These are phyloP conservation scores for Tilletia caries DNA, from an alignment of 1,284 basidiomycete species.

Conservation along the genomic window DNA sequence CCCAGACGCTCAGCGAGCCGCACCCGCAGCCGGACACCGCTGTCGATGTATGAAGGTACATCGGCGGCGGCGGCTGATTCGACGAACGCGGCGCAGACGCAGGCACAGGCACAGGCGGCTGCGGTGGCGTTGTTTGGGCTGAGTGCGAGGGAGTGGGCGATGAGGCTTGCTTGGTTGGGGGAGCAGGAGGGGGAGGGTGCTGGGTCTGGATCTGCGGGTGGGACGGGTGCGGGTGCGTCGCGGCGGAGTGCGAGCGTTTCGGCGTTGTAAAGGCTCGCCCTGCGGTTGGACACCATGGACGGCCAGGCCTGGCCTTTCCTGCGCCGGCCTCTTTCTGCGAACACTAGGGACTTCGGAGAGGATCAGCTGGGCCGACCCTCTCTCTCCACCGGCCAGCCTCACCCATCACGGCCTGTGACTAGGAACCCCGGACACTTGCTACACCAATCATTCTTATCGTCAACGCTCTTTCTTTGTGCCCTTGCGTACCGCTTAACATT, in stretches of 20 bases:
- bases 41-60: neutral
- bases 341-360: too few relatives aligned
- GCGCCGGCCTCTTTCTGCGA: too few relatives aligned
- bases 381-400: too few relatives aligned
- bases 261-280: neutral
- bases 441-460: too few relatives aligned
- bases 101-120: neutral
- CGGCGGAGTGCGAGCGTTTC: neutral
- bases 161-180: constrained; percentile 3
- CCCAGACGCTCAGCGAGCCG: neutral
- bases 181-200: constrained; percentile 2
- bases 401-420: too few relatives aligned
- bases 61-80: neutral
- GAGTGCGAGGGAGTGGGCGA: constrained; percentile 1
- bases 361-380: too few relatives aligned
- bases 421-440: too few relatives aligned
- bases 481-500: too few relatives aligned
- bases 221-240: neutral
- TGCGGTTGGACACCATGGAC: too few relatives aligned
- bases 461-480: too few relatives aligned
- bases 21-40: too few relatives aligned
- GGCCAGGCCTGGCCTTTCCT: too few relatives aligned
- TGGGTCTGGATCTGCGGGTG: neutral
- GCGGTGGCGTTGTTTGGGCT: neutral
- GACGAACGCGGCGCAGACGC: neutral